Evolutionary conservation across 306 rosid species (phyloP), one percentile per base, ranked within the genome.

Genomic region (Casuarina equisetifolia): DNA sequence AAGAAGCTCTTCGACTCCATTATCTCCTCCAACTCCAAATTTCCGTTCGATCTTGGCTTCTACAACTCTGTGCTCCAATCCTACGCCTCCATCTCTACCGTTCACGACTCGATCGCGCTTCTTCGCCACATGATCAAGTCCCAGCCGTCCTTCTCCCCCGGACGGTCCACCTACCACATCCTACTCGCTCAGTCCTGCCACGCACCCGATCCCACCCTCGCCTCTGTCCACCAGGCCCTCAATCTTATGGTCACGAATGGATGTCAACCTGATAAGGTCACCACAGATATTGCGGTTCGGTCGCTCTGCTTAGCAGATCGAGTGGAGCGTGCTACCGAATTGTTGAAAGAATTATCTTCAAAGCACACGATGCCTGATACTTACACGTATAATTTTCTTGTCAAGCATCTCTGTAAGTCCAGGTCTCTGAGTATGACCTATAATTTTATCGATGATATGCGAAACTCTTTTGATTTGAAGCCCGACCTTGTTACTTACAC

Each of bases 401-500:
- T 91, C 2, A 95, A 92, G 80, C 80, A 84, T 74, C 82, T 92
- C 12, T 89, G 97, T 70, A 95, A 91, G 76, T 87, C 84, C 9
- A 85, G 89, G 42, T 1, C 85, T 0, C 50, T 91, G 77, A 76
- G 84, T 71, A 69, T 79, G 49, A 89, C 90, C n/a, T 78, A 89
- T 70, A 42, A 20, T 38, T 92, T 91, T 71, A 91, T 95, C 12
- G 89, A 80, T 9, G 86, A 89, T 16, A 86, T 90, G 94, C 81
- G 93, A 25, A 66, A 6, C 1, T 43, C 74, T 5, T 84, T 79
- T 12, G 78, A 58, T 35, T 17, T 86, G 4, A 91, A 88, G 83
- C 99, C 99, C 10, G 92, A 95, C 83, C 89, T 89, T 59, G 83
- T 95, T 71, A 88, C 99, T 50, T 95, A 87, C 49, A 92, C 97